Evolutionary conservation across 1,284 basidiomycete species (phyloP), one percentile per base, ranked within the genome.

Genomic region (Stygiomarasmius scandens): DNA sequence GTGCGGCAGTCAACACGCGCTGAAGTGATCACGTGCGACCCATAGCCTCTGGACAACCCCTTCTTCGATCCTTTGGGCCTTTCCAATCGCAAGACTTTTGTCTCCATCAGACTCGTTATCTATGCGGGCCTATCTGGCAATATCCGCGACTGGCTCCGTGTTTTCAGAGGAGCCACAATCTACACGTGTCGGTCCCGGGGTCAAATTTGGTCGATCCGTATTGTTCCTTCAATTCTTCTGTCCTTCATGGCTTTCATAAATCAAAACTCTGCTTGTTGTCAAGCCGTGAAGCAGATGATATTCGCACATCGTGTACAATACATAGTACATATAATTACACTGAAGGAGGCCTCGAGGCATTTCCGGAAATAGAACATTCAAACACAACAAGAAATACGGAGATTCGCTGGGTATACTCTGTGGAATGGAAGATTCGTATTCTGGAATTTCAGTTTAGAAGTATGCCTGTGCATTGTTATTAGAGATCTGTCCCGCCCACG

Each of bases 1-100:
- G 54, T 60, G 54, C 60, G 44, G 51, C 32, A 54, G 36, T 45
- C 46, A 45, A 44, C 56, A 58, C 52, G 52, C 52, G 52, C 16
- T 29, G 36, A 43, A 49, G 48, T 24, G 19, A 38, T 52, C 55
- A 56, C 49, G 55, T 52, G 54, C 22, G 16, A 12, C 8, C 11
- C 38, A 41, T 41, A 41, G 38, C 16, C 38, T 41, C 38, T 41
- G 38, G 6, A 9, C 38, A 41, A n/a, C 8, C 14, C 38, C 38
- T 41, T 41, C 8, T 41, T 41, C 38, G 38, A 41, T n/a, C 5
- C 38, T 19, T 41, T 41, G 38, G 5, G 38, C n/a, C 38, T 41
- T 41, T 16, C 38, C 16, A 19, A 32, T 32, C 29, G 12, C 29
- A 32, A 12, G 29, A 32, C 5, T 6, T 32, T 32, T n/a, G 6